Conservation (phyloP, 2,329 filamentous ascomycete genomes). For the Fusarium miscanthi region DNA sequence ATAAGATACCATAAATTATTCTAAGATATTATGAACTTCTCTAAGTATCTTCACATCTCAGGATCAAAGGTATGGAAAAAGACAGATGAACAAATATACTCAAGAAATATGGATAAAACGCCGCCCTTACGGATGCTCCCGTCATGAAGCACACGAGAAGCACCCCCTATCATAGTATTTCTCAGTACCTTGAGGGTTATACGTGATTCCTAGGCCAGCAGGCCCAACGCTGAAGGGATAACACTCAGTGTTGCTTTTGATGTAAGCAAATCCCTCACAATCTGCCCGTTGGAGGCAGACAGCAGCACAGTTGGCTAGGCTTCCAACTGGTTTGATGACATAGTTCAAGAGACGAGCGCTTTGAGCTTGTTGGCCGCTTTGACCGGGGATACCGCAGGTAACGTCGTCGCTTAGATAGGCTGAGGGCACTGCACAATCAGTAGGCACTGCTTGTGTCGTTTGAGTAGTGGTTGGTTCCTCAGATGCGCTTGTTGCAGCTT, state of each 20-base stretch:
- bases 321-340: slow-evolving; percentile 32
- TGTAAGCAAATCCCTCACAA: slow-evolving; percentile 32
- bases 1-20: neutral
- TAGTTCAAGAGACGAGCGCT: slow-evolving; percentile 15
- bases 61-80: neutral
- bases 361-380: slow-evolving; percentile 28
- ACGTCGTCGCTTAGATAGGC: slow-evolving; percentile 24
- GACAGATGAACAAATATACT: no score
- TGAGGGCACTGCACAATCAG: slow-evolving; percentile 12
- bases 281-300: slow-evolving; percentile 23
- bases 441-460: neutral
- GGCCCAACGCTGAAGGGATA: slow-evolving; percentile 20
- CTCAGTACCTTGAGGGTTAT: neutral
- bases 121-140: neutral
- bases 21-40: neutral
- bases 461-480: neutral
- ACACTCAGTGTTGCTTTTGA: slow-evolving; percentile 19
- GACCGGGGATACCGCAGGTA: slow-evolving; percentile 30
- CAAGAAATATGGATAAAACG: neutral
- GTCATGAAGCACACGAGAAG: slow-evolving; percentile 23
- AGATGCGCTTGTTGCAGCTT: neutral
- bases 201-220: slow-evolving; percentile 18
- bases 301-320: slow-evolving; percentile 20
- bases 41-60: neutral
- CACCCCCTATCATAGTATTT: slow-evolving; percentile 35